A percentile compares a stretch with the other conserved stretches of the same genome.
phyloP scores from a whole-genome alignment of 768 basidiomycete species.

The Termitomyces sp. region DNA sequence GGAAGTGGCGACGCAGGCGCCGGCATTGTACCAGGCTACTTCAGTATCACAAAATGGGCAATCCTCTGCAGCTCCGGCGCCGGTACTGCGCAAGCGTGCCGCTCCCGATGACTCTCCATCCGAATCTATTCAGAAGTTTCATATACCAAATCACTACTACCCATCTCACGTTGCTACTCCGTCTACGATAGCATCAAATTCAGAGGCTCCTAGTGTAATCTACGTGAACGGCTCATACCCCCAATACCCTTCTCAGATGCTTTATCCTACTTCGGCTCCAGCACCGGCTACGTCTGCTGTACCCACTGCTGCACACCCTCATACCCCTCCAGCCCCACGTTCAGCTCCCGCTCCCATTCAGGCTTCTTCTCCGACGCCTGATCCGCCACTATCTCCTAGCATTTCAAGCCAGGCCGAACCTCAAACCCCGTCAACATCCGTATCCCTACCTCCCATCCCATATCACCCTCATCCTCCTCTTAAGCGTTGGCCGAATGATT shows the following conservation, averaged over 20 bases:
- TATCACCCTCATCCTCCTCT: conserved; percentile 61
- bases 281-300: neutral
- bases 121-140: conserved; percentile 21
- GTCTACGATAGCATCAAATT: neutral
- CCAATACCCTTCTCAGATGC: neutral
- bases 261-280: conserved; percentile 1
- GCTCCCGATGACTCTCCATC: conserved; percentile 14
- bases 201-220: neutral
- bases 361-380: conserved; percentile 3
- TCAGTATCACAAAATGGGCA: conserved; percentile 1
- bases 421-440: conserved; percentile 1
- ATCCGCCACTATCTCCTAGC: conserved; percentile 4
- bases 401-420: conserved; percentile 8
- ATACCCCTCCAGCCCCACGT: neutral
- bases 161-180: conserved; percentile 15
- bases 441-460: conserved; percentile 30
- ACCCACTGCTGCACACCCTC: neutral
- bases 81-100: conserved; percentile 19
- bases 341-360: neutral
- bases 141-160: conserved; percentile 31
- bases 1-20: conserved; percentile 47
- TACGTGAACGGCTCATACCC: neutral
- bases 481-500: conserved; percentile 78
- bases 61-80: neutral
- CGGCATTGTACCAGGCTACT: neutral